These are phyloP conservation scores for Ustilago shanxiensis DNA, from an alignment of 1,284 basidiomycete species.

Conservation along the genomic window DNA sequence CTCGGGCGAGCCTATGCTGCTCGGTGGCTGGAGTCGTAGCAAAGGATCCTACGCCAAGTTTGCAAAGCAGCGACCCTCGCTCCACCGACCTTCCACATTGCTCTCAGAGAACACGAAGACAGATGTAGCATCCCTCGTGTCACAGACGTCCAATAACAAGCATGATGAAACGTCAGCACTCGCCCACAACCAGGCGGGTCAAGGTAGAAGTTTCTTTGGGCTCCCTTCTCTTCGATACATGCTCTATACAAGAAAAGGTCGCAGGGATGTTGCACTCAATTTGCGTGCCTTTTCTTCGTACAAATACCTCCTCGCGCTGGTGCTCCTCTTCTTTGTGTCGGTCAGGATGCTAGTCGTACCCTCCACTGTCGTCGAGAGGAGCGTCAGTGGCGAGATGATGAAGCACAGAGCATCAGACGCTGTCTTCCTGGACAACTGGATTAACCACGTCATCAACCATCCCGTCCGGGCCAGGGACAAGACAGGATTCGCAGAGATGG, in stretches of 20 bases:
- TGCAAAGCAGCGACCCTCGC: slow-evolving; percentile 32
- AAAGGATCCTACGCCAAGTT: slow-evolving; percentile 12
- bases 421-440: slow-evolving; percentile 47
- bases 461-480: slow-evolving; percentile 49
- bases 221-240: slow-evolving; percentile 20
- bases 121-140: slow-evolving; percentile 24
- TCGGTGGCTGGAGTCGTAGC: slow-evolving; percentile 31
- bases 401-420: slow-evolving; percentile 30
- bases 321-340: slow-evolving; percentile 16
- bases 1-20: slow-evolving; percentile 24
- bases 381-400: slow-evolving; percentile 30
- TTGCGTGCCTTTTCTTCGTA: slow-evolving; percentile 15
- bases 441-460: slow-evolving; percentile 46
- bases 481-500: slow-evolving; percentile 55
- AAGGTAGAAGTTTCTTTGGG: not conserved
- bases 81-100: slow-evolving; percentile 17
- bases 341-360: slow-evolving; percentile 17
- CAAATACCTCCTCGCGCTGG: slow-evolving; percentile 18
- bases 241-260: slow-evolving; percentile 30
- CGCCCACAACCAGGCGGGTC: too few species aligned
- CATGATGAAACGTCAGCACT: not conserved
- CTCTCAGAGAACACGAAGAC: slow-evolving; percentile 30
- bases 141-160: not conserved
- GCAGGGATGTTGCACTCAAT: slow-evolving; percentile 2
- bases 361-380: slow-evolving; percentile 15